A percentile compares a stretch with the other conserved stretches of the same genome.
Evolutionary conservation across 2,329 filamentous ascomycete species (phyloP).

Genomic region (Ophiocordyceps camponoti-rufipedis): DNA sequence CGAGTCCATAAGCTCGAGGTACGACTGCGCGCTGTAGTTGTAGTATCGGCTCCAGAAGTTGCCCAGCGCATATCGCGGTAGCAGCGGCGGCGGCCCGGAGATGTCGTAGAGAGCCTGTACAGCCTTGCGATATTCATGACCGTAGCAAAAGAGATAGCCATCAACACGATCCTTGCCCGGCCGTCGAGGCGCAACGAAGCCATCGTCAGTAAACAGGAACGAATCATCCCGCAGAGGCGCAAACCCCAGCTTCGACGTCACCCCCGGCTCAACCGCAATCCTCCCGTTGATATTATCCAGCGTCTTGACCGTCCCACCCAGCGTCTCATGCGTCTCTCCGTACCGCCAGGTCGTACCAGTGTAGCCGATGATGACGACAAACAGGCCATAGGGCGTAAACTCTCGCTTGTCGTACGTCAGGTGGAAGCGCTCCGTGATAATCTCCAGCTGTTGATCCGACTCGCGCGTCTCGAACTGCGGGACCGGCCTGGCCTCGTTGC

Average conservation of each 20-base stretch:
- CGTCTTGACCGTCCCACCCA: constrained; percentile 32
- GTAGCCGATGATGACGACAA: constrained; percentile 21
- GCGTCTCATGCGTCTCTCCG: constrained; percentile 20
- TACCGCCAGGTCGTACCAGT: constrained; percentile 28
- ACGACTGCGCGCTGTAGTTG: constrained; percentile 34
- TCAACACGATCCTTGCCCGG: constrained; percentile 26
- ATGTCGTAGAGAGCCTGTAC: constrained; percentile 35
- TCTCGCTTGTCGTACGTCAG: constrained; percentile 37
- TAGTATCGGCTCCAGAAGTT: constrained; percentile 52
- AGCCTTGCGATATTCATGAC: constrained; percentile 34
- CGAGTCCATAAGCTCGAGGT: constrained; percentile 36
- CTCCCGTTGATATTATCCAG: constrained; percentile 34
- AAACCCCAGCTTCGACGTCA: constrained; percentile 31
- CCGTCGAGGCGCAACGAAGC: constrained; percentile 29
- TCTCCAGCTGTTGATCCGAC: constrained; percentile 26
- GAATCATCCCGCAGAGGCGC: constrained; percentile 33
- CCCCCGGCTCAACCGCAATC: constrained; percentile 27
- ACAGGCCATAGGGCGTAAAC: constrained; percentile 32
- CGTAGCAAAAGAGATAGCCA: constrained; percentile 42
- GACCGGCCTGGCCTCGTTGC: constrained; percentile 17
- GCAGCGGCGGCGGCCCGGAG: constrained; percentile 33
- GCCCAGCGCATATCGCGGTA: constrained; percentile 39
- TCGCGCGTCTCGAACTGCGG: constrained; percentile 30
- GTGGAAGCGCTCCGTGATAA: constrained; percentile 35
- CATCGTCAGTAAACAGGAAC: constrained; percentile 36